Base-by-base conservation (phyloP, 2,329 filamentous ascomycete genomes). In the Whalleya microplaca region DNA sequence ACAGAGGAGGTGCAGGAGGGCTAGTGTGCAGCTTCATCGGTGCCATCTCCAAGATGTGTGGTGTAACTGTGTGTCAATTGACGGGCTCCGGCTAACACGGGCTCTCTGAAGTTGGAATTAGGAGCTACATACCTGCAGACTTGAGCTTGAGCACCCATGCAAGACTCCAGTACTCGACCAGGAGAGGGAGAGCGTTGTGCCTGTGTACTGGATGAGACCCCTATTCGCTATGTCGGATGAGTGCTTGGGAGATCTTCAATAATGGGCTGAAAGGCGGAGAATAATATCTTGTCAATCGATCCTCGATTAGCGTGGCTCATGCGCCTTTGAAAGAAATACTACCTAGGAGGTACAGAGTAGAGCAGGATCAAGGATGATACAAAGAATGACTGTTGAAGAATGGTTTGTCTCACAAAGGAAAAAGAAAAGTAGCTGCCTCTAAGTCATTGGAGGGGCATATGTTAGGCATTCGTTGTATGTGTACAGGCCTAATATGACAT, bases 1-100 rank as follows among this genome's bases (percentile, higher is more conserved):
- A 65, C 61, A 61, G 4, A 27, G 9, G 46, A 63, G 62, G 61
- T 65, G 66, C 65, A 68, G 65, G 63, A 66, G 61, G 55, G 46
- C 62, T 58, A 51, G 59, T 59, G 58, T 59, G 58, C 56, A 62
- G 59, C 61, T 61, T 60, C 46, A 52, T 64, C 59, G 63, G 62
- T 57, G 62, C 59, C 59, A 60, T 61, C 64, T 58, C 51, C 53
- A 51, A 56, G 56, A 54, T 64, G 41, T 51, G 61, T 54, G 56
- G 59, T 57, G 58, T 58, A 63, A 59, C 59, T 54, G 32, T 37
- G 32, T 16, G 53, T 54, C 53, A 59, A 59, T 51, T 61, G 57
- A 54, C 54, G 57, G 53, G 52, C 57, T 63, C 60, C 57, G 60
- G 60, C 60, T 63, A 58, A 60, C 57, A 60, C 60, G 60, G 60